These are phyloP conservation scores for Fusarium tuaranense DNA, from an alignment of 2,329 filamentous ascomycete genomes.

Conservation along the genomic window DNA sequence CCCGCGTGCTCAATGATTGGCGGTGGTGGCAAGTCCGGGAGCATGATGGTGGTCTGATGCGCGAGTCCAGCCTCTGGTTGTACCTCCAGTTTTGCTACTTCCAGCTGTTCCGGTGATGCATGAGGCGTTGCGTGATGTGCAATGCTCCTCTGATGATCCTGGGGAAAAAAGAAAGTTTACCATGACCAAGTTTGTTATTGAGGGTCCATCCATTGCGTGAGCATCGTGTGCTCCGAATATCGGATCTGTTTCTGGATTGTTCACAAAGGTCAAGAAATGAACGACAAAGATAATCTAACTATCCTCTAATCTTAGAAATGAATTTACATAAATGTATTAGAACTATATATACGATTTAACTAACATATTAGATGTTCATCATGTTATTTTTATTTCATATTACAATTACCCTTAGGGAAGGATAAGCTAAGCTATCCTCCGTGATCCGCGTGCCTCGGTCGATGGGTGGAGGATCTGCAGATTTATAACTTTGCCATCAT, in stretches of 20 bases:
- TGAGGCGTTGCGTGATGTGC: constrained; percentile 4
- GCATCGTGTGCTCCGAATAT: constrained; percentile 1
- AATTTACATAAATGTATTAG: no score
- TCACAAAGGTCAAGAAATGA: no score
- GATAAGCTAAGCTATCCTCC: no score
- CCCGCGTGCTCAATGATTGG: constrained; percentile 3
- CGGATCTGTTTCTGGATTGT: background rate
- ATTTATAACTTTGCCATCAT: background rate
- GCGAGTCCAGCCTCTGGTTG: no score
- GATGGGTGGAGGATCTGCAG: background rate
- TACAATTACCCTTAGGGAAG: no score
- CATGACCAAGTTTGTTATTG: background rate
- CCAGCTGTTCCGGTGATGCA: background rate
- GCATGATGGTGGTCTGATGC: constrained; percentile 1
- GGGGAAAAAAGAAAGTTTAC: background rate
- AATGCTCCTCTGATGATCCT: background rate
- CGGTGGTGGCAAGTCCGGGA: constrained; percentile 21
- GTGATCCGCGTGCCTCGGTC: background rate
- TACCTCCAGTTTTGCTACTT: background rate
- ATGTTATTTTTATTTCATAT: no score
- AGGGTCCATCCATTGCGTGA: background rate
- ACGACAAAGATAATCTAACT: no score
- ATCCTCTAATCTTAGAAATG: no score
- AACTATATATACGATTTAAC: no score
- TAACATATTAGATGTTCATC: no score